These are phyloP conservation scores for Penicillium parvum DNA, from an alignment of 495 filamentous ascomycete genomes.

Conservation along the genomic window DNA sequence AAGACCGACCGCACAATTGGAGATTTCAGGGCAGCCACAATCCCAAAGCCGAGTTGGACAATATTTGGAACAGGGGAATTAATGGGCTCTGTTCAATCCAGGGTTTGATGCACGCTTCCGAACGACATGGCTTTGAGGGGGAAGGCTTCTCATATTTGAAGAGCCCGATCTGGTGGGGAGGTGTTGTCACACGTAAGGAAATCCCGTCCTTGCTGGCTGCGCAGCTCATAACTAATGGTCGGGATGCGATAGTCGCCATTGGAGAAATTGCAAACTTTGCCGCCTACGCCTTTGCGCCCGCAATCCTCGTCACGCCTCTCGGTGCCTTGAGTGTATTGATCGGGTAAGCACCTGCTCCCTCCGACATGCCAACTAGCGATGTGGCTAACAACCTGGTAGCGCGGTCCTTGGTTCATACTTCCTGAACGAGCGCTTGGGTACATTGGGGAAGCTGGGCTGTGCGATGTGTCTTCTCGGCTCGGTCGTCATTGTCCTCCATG, in stretches of 20 bases:
- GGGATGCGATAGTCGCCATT: conserved; percentile 53
- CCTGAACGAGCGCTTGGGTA: conserved; percentile 80
- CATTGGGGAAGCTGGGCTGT: conserved; percentile 87
- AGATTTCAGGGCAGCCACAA: background rate
- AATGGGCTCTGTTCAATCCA: conserved; percentile 26
- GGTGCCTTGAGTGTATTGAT: conserved; percentile 93
- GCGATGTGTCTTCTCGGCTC: conserved; percentile 95
- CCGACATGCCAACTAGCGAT: background rate
- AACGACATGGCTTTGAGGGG: conserved; percentile 91
- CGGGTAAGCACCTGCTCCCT: conserved; percentile 48
- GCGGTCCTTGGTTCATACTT: conserved; percentile 94
- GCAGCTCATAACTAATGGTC: conserved; percentile 10
- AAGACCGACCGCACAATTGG: conserved; percentile 4
- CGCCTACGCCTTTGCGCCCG: conserved; percentile 95
- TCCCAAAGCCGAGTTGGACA: background rate
- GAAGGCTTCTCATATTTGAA: conserved; percentile 92
- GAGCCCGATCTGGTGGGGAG: conserved; percentile 93
- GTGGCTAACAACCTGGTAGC: conserved; percentile 41
- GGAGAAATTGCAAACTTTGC: conserved; percentile 96
- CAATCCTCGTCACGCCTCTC: conserved; percentile 91
- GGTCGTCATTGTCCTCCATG: conserved; percentile 95
- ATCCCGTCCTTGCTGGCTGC: background rate
- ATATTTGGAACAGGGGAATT: background rate
- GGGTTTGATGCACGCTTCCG: conserved; percentile 86
- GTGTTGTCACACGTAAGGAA: conserved; percentile 75